These are phyloP conservation scores for Cytospora paraplurivora DNA, from an alignment of 2,329 filamentous ascomycete species.

Conservation along the genomic window DNA sequence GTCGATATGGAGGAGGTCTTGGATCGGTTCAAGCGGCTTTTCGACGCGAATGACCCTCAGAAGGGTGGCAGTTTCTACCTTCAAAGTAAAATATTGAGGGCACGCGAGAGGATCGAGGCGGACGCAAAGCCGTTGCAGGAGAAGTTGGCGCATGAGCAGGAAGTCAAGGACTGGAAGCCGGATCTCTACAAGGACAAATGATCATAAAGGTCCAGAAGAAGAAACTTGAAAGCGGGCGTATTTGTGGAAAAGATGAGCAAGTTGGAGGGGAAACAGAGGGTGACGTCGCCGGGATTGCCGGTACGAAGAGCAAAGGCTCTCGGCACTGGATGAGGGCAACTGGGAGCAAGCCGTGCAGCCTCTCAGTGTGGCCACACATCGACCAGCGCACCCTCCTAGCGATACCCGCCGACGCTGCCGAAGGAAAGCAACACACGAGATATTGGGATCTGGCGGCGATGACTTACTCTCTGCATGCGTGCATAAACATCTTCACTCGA, in stretches of 20 bases:
- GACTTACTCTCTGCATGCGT: constrained; percentile 14
- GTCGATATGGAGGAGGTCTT: constrained; percentile 78
- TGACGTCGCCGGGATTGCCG: background rate
- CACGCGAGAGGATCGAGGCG: constrained; percentile 87
- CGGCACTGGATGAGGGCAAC: background rate
- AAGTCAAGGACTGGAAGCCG: constrained; percentile 84
- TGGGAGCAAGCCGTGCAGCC: background rate
- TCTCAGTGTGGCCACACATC: background rate
- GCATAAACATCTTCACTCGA: constrained; percentile 29
- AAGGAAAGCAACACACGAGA: background rate
- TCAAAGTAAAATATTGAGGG: constrained; percentile 93
- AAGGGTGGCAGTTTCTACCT: constrained; percentile 98
- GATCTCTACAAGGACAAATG: constrained; percentile 90
- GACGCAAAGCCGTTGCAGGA: constrained; percentile 75
- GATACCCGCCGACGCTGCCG: background rate
- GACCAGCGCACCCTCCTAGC: background rate
- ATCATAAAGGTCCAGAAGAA: constrained; percentile 24
- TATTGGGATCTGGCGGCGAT: background rate
- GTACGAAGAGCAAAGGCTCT: background rate
- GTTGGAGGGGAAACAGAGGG: background rate
- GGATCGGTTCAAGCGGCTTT: constrained; percentile 89
- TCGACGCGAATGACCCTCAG: constrained; percentile 90
- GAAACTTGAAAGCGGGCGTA: background rate
- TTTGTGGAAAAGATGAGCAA: background rate
- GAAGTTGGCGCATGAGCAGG: constrained; percentile 72